These are phyloP conservation scores for Clathrospora elynae DNA, from an alignment of 2,329 filamentous ascomycete species.

Conservation along the genomic window DNA sequence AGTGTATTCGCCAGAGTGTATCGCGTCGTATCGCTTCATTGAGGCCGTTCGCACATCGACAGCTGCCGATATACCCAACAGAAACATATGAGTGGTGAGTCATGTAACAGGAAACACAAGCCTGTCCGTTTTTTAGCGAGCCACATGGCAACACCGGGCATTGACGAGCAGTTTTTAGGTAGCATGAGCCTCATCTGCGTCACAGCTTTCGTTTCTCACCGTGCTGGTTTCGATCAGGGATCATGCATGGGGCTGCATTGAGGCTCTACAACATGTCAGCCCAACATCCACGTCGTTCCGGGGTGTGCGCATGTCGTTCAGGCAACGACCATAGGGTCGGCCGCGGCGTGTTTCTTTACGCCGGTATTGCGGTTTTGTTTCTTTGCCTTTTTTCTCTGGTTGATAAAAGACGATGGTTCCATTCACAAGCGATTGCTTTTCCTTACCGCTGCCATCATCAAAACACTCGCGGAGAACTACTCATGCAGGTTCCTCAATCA, in stretches of 20 bases:
- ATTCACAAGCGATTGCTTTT: conserved; percentile 13
- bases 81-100: conserved; percentile 22
- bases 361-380: conserved; percentile 8
- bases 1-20: conserved; percentile 3
- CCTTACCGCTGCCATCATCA: conserved; percentile 1
- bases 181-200: conserved; percentile 25
- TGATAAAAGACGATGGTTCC: conserved; percentile 8
- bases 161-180: conserved; percentile 28
- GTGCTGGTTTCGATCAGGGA: conserved; percentile 21
- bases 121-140: conserved; percentile 26
- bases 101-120: conserved; percentile 24
- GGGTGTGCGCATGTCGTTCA: conserved; percentile 11
- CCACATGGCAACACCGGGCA: conserved; percentile 19
- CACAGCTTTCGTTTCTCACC: conserved; percentile 23
- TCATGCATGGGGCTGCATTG: conserved; percentile 18
- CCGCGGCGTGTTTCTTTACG: conserved; percentile 8
- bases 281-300: conserved; percentile 7
- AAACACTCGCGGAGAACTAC: conserved; percentile 4
- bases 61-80: conserved; percentile 7
- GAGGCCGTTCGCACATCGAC: conserved; percentile 5
- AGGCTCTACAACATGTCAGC: conserved; percentile 14
- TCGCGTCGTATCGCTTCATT: background rate
- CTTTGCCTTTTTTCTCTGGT: conserved; percentile 8
- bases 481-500: conserved; percentile 11
- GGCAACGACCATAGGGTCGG: conserved; percentile 17